Evolutionary conservation across 2,329 filamentous ascomycete species (phyloP).

Genomic region (Whalleya microplaca): DNA sequence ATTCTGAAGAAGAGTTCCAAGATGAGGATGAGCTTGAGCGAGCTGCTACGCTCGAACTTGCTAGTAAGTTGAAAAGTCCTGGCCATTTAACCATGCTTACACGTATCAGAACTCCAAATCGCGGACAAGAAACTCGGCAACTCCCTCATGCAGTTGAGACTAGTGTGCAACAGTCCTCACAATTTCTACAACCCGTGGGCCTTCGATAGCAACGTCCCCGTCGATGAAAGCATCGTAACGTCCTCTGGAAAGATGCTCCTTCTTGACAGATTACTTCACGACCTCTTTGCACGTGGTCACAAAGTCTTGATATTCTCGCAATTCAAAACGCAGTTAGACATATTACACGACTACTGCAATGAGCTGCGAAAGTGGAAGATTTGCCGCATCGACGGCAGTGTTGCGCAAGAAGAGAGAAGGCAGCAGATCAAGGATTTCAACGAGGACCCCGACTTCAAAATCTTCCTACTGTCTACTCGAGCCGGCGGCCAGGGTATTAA

Average conservation of each 20-base stretch:
- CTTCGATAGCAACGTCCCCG: slow-evolving; percentile 56
- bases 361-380: slow-evolving; percentile 78
- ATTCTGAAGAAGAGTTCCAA: slow-evolving; percentile 40
- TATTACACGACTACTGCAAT: slow-evolving; percentile 83
- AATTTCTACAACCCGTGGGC: slow-evolving; percentile 96
- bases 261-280: slow-evolving; percentile 81
- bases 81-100: slow-evolving; percentile 34
- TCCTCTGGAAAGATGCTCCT: slow-evolving; percentile 95
- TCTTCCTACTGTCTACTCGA: slow-evolving; percentile 88
- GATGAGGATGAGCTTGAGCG: slow-evolving; percentile 66
- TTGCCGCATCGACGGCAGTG: slow-evolving; percentile 89
- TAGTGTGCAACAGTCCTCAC: slow-evolving; percentile 92
- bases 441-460: slow-evolving; percentile 62
- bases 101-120: slow-evolving; percentile 73
- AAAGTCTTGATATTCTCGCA: slow-evolving; percentile 97
- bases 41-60: slow-evolving; percentile 71
- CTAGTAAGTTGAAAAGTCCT: slow-evolving; percentile 59
- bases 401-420: slow-evolving; percentile 73
- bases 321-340: slow-evolving; percentile 92
- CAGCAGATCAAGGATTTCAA: slow-evolving; percentile 77
- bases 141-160: slow-evolving; percentile 84
- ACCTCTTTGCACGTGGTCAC: slow-evolving; percentile 73
- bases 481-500: slow-evolving; percentile 97
- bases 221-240: slow-evolving; percentile 83
- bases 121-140: slow-evolving; percentile 90